Evolutionary conservation across 2,329 filamentous ascomycete species (phyloP).

Genomic region (Ceratocystiopsis brevicomis): DNA sequence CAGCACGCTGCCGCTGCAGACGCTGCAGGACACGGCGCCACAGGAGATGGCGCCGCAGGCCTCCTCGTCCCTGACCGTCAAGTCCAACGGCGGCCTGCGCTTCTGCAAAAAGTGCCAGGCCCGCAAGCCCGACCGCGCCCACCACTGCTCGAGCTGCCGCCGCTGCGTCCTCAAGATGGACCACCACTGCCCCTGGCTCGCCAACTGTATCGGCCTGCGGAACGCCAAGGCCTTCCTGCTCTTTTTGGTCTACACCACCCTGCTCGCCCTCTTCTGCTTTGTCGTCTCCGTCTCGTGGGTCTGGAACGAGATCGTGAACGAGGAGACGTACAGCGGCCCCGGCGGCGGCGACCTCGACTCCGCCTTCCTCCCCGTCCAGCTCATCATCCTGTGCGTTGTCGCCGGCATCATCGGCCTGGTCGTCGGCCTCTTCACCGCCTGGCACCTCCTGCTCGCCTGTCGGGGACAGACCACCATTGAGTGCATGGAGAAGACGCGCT

Average conservation of each 20-base stretch:
- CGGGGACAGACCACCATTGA: constrained; percentile 87
- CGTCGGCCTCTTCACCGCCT: constrained; percentile 70
- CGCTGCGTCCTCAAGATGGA: constrained; percentile 98
- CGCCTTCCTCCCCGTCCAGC: constrained; percentile 68
- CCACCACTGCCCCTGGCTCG: constrained; percentile 96
- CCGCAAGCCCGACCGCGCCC: constrained; percentile 83
- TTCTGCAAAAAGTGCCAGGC: constrained; percentile 97
- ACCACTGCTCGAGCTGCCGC: constrained; percentile 90
- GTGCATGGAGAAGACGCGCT: constrained; percentile 86
- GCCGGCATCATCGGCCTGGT: constrained; percentile 84
- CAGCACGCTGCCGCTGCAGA: constrained; percentile 51
- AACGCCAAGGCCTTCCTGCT: constrained; percentile 95
- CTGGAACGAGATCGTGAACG: constrained; percentile 61
- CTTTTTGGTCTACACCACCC: constrained; percentile 72
- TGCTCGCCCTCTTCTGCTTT: constrained; percentile 74
- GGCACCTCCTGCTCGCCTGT: constrained; percentile 71
- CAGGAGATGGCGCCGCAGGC: no score
- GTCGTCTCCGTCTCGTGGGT: constrained; percentile 64
- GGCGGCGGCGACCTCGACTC: constrained; percentile 41
- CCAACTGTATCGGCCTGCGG: constrained; percentile 78
- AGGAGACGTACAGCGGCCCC: constrained; percentile 32
- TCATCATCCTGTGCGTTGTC: constrained; percentile 70
- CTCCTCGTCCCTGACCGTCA: constrained; percentile 52
- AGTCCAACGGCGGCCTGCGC: constrained; percentile 66
- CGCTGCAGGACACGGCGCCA: no score